Conservation (phyloP, 208 protist genomes). For the Leishmania major region DNA sequence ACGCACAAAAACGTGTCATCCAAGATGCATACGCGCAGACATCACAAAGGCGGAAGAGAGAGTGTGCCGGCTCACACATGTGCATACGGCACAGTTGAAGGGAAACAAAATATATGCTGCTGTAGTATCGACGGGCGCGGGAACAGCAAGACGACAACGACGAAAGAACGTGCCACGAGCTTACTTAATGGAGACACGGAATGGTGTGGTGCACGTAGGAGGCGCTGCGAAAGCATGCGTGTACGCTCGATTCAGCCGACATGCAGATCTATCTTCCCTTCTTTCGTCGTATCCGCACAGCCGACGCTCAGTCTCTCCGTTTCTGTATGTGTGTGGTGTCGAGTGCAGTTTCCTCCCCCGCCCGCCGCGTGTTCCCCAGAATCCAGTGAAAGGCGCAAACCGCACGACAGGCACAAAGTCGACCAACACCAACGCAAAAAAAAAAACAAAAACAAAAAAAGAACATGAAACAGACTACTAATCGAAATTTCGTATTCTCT, state of each 20-base stretch:
- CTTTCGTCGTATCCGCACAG: background rate
- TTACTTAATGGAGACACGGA: background rate
- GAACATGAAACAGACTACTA: background rate
- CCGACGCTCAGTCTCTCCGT: background rate
- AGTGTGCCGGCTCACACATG: background rate
- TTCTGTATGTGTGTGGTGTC: background rate
- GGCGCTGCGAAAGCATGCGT: background rate
- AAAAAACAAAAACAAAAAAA: too few species aligned
- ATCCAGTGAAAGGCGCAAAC: background rate
- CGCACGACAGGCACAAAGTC: background rate
- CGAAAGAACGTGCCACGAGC: background rate
- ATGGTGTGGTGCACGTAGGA: background rate
- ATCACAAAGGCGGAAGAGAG: background rate
- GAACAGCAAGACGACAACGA: background rate
- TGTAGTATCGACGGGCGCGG: background rate
- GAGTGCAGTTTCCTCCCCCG: background rate
- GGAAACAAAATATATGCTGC: background rate
- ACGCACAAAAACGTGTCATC: background rate
- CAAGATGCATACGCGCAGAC: background rate
- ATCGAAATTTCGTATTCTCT: background rate
- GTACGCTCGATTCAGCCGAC: background rate
- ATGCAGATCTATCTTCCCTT: background rate
- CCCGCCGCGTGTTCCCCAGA: background rate
- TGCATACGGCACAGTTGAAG: background rate
- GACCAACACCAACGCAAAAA: too few species aligned